Base-by-base conservation (phyloP, 768 basidiomycete genomes). In the Auriscalpium orientale region DNA sequence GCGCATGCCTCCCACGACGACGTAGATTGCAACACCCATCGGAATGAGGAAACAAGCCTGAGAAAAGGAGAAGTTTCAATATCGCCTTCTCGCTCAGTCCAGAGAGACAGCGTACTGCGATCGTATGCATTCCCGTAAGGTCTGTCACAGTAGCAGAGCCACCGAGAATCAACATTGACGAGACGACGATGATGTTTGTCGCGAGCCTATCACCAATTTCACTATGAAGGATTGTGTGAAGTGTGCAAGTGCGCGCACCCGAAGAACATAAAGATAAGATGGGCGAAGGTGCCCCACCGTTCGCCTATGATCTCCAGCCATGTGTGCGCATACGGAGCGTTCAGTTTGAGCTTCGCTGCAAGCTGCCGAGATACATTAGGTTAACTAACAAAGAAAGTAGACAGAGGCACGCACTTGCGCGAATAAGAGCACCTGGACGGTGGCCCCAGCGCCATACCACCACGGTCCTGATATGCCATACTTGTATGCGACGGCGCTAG, bases 391-490 rank as follows among this genome's bases (percentile, higher is more conserved):
- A 36, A 18, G 20, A 22, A 15, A 4, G 20, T 21, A 12, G 38
- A 9, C 21, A 7, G 20, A 11, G 20, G 16, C 36, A 61, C 72
- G 10, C 43, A 83, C 83, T 79, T 83, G 80, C 8, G 92, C 91
- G 65, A 98, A 97, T n/a, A 97, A 81, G 28, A 95, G 76, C 55
- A 97, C 84, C 66, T 91, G 91, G 22, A 92, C 83, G 0, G 86
- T 88, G 21, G 90, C 92, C n/a, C 91, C 92, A 36, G 88, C 82
- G 7, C 89, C 92, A 62, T 94, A 94, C 87, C 89, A 91, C 87
- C 88, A 93, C 0, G 90, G 89, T 0, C 91, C 91, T 4, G 82
- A 84, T 57, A 94, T 85, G 9, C 88, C 93, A 62, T 83, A 91
- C 64, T 87, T 85, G 69, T 95, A 97, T 0, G 85, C 90, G 8